phyloP scores from a whole-genome alignment of 208 protist species.

The Trypanosoma congolense region DNA sequence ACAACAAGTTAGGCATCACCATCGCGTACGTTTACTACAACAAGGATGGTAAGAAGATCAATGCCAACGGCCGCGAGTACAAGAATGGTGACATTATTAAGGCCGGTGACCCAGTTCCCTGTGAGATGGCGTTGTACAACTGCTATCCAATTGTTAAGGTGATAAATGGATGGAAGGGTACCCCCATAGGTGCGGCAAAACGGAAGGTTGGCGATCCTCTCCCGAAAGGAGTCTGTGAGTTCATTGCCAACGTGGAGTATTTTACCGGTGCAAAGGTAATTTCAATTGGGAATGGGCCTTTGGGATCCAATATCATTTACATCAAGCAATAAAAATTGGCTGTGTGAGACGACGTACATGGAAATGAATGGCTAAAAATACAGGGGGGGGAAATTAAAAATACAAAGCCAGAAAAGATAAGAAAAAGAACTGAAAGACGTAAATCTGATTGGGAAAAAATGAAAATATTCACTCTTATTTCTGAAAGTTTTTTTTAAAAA shows the following conservation, averaged over 20 bases:
- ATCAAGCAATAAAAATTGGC: conserved; percentile 43
- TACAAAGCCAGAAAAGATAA: no score
- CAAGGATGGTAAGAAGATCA: conserved; percentile 33
- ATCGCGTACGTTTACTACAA: conserved; percentile 89
- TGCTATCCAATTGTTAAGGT: conserved; percentile 88
- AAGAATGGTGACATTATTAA: conserved; percentile 86
- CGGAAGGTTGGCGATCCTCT: conserved; percentile 53
- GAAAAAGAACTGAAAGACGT: no score
- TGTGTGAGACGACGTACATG: no score
- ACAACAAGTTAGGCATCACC: conserved; percentile 82
- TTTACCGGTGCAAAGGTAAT: conserved; percentile 83
- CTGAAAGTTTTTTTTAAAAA: no score
- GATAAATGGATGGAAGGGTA: conserved; percentile 74
- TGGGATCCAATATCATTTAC: conserved; percentile 86
- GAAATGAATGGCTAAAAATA: no score
- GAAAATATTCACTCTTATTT: no score
- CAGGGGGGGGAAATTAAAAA: no score
- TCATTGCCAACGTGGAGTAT: conserved; percentile 79
- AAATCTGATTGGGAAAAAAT: no score
- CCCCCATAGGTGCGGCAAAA: conserved; percentile 63
- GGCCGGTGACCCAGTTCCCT: conserved; percentile 81
- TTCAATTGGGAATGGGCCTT: conserved; percentile 89
- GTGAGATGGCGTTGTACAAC: conserved; percentile 69
- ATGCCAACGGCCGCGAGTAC: conserved; percentile 75
- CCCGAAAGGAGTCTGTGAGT: conserved; percentile 70